Evolutionary conservation across 805 yeast genomes (phyloP), one percentile per base, ranked within the genome.

Genomic region (Yamadazyma endophytica): DNA sequence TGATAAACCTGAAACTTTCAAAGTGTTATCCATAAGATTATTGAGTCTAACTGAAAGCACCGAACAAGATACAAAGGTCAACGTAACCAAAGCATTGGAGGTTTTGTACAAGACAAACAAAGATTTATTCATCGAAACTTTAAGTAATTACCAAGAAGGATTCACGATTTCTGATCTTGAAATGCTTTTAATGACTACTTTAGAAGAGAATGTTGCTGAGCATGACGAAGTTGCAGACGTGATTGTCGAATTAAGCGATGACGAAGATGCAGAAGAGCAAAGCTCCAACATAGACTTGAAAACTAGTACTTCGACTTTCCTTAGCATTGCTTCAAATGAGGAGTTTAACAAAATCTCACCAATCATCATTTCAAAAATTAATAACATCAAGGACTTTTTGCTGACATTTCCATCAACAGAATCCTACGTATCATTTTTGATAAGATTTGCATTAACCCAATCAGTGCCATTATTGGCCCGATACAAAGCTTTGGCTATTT

Each of bases 151-250:
- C 32, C 37, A 41, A 11, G 31, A 43, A 9, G 39, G 37, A 14
- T 35, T 49, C 27, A 44, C 48, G 15, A 27, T 64, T 16, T 39
- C 51, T 13, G 69, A 61, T 15, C 56, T 66, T 43, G 72, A 65
- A 60, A 73, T 87, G 67, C 68, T 71, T 32, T 59, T 86, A 27
- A 83, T 85, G 57, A 70, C 82, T 1, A 78, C 89, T 1, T 56
- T 87, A 31, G 45, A 56, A 17, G 46, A 43, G 9, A 29, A 30
- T 20, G 45, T 48, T 13, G 40, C 50, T 6, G 48, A 49, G 12
- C 45, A 50, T 11, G 61, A 56, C 15, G 47, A 58, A 8, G 61
- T 51, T 19, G 49, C 62, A 14, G 60, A 70, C 17, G 46, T 53
- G 15, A 63, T 52, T 19, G 59, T 60, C 2, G 46, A 52, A 15